Conservation (phyloP, 306 rosid species). For the Purshia tridentata region DNA sequence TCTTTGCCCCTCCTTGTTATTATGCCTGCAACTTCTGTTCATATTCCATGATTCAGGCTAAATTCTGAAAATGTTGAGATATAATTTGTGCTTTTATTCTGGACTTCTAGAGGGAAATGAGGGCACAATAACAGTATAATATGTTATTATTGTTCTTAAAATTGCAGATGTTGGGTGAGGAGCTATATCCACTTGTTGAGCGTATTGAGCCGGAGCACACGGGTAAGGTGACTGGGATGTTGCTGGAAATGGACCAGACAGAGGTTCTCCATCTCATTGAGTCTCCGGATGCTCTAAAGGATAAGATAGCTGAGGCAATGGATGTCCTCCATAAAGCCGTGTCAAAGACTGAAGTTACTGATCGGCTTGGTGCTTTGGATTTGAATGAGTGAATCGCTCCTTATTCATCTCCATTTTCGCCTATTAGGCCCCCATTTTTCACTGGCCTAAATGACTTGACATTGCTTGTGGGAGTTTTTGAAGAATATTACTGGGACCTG, state of each 20-base stretch:
- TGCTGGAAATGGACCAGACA: slow-evolving; percentile 92
- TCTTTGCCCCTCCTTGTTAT: neutral
- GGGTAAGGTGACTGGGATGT: slow-evolving; percentile 87
- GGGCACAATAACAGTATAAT: slow-evolving; percentile 8
- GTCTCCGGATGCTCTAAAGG: slow-evolving; percentile 78
- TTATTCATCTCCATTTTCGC: neutral
- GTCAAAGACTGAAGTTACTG: slow-evolving; percentile 51
- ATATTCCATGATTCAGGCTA: neutral
- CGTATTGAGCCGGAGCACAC: slow-evolving; percentile 53
- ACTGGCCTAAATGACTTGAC: slow-evolving; percentile 27
- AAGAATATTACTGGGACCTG: neutral
- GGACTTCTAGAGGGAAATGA: neutral
- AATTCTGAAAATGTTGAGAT: neutral
- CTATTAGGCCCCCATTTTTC: slow-evolving; percentile 18
- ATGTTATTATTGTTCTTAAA: slow-evolving; percentile 1
- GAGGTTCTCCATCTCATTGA: slow-evolving; percentile 95
- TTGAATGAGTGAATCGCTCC: slow-evolving; percentile 45
- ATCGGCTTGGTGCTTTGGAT: slow-evolving; percentile 53
- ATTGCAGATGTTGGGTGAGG: slow-evolving; percentile 84
- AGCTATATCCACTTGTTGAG: slow-evolving; percentile 79
- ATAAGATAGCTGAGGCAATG: slow-evolving; percentile 83
- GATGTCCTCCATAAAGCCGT: slow-evolving; percentile 67
- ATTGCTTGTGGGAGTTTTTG: slow-evolving; percentile 12
- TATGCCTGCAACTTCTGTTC: neutral
- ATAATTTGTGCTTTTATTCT: neutral